These are phyloP conservation scores for Onygenales sp. DNA, from an alignment of 2,329 filamentous ascomycete genomes.

Conservation along the genomic window DNA sequence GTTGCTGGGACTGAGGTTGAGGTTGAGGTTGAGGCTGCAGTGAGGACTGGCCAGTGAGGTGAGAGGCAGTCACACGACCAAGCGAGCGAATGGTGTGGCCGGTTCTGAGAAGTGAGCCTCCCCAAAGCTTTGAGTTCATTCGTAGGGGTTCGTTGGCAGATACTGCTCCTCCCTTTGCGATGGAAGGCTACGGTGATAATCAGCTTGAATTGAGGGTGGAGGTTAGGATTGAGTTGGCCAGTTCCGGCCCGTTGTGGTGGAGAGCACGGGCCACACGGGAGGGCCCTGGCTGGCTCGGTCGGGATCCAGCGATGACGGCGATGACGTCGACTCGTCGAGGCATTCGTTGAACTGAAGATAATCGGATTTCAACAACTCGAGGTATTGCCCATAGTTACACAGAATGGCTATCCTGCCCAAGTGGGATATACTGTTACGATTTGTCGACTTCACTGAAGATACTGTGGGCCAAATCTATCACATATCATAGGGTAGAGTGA, in stretches of 20 bases:
- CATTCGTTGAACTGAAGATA: too few relatives aligned
- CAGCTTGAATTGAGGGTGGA: neutral
- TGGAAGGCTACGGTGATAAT: neutral
- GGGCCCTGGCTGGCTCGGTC: neutral
- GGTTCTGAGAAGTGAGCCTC: neutral
- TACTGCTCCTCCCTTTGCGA: too few relatives aligned
- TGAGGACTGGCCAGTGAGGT: neutral
- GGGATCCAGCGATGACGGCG: neutral
- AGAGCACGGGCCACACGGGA: neutral
- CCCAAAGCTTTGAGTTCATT: neutral
- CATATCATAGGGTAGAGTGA: too few relatives aligned
- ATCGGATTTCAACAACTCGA: too few relatives aligned
- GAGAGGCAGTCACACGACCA: neutral
- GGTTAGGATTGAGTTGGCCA: neutral
- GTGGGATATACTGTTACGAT: too few relatives aligned
- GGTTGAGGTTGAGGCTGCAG: neutral
- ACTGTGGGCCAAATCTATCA: too few relatives aligned
- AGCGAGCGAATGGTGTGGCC: neutral
- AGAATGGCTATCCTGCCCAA: too few relatives aligned
- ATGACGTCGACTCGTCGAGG: too few relatives aligned
- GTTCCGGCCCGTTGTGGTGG: neutral
- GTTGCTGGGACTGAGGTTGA: neutral
- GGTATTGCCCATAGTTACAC: too few relatives aligned
- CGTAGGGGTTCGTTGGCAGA: neutral
- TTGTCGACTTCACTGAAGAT: too few relatives aligned